Evolutionary conservation across 345 rosid genomes (phyloP).

Genomic region (Eutrema japonicum): DNA sequence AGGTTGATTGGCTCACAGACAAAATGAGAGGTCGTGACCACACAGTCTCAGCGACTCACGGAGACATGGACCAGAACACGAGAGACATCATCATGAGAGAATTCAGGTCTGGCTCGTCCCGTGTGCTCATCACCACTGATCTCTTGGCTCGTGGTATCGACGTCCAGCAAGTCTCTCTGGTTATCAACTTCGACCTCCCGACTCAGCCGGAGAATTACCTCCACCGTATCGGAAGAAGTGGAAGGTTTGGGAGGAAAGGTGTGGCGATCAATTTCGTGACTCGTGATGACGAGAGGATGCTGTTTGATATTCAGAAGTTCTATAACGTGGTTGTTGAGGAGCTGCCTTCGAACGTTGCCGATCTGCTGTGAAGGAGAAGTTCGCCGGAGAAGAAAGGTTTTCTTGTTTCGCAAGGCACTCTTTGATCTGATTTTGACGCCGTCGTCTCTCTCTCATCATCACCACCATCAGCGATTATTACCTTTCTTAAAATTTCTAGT

Average conservation of each 20-base stretch:
- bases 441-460: not conserved
- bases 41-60: slow-evolving; percentile 77
- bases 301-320: slow-evolving; percentile 67
- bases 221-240: slow-evolving; percentile 76
- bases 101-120: slow-evolving; percentile 77
- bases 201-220: slow-evolving; percentile 81
- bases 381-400: slow-evolving; percentile 46
- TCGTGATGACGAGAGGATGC: slow-evolving; percentile 61
- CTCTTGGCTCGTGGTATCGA: slow-evolving; percentile 82
- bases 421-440: slow-evolving; percentile 44
- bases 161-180: slow-evolving; percentile 76
- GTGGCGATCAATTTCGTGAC: slow-evolving; percentile 73
- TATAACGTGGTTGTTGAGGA: slow-evolving; percentile 64
- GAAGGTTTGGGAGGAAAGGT: slow-evolving; percentile 80
- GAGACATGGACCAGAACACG: slow-evolving; percentile 82
- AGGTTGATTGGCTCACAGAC: slow-evolving; percentile 85
- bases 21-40: slow-evolving; percentile 72
- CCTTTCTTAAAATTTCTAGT: slow-evolving; percentile 22
- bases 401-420: slow-evolving; percentile 40
- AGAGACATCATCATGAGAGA: slow-evolving; percentile 79
- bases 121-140: slow-evolving; percentile 74
- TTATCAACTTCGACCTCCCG: slow-evolving; percentile 69
- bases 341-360: slow-evolving; percentile 63
- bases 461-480: slow-evolving; percentile 4
- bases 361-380: slow-evolving; percentile 51